phyloP scores from a whole-genome alignment of 192 early-diverging fungal species.

The Radiomyces spectabilis region DNA sequence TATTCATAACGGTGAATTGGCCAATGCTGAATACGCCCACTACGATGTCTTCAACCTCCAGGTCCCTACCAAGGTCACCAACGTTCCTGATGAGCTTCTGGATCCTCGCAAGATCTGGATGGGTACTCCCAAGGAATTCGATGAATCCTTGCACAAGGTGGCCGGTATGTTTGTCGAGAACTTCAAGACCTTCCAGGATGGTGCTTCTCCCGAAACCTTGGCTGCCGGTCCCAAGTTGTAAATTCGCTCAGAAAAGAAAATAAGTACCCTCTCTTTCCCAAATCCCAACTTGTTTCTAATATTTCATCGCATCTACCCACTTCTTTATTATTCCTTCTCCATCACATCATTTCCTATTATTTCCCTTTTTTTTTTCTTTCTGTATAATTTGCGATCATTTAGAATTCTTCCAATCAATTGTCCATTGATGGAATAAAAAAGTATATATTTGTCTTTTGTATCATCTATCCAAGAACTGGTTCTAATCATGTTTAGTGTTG shows the following conservation, averaged over 20 bases:
- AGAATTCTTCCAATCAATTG: no score
- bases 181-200: constrained; percentile 79
- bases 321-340: background rate
- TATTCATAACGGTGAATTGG: constrained; percentile 90
- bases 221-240: constrained; percentile 55
- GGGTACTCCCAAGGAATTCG: constrained; percentile 62
- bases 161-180: constrained; percentile 83
- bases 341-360: background rate
- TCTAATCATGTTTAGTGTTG: no score
- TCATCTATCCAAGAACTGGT: no score
- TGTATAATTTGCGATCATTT: no score
- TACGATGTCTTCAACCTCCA: constrained; percentile 84
- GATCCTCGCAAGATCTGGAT: constrained; percentile 84
- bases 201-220: constrained; percentile 67
- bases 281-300: background rate
- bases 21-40: constrained; percentile 73
- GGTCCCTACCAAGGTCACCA: constrained; percentile 74
- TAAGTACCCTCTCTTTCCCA: background rate
- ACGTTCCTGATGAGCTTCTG: constrained; percentile 78
- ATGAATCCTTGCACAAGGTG: constrained; percentile 61
- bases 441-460: no score
- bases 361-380: background rate
- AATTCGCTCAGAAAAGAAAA: background rate
- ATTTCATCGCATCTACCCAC: background rate
- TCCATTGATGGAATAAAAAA: no score